Conservation (phyloP, 2,329 filamentous ascomycete genomes). For the Beauveria brongniartii region DNA sequence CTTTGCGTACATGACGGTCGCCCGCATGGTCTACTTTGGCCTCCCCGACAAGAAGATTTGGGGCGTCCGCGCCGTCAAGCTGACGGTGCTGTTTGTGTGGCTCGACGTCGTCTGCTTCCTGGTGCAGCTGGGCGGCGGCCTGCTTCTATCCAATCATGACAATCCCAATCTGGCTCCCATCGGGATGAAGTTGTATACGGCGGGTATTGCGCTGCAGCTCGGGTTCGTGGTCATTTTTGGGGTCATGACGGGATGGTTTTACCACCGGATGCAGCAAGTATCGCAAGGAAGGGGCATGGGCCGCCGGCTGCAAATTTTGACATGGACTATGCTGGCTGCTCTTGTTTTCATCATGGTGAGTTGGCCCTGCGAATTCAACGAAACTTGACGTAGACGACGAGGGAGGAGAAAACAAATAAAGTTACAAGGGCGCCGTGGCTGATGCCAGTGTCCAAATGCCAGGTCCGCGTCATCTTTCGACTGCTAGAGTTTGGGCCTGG, state of each 20-base stretch:
- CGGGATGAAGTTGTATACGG: conserved; percentile 32
- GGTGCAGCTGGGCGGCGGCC: conserved; percentile 33
- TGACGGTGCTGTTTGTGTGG: conserved; percentile 39
- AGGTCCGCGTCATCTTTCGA: conserved; percentile 53
- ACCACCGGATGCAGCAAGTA: conserved; percentile 20
- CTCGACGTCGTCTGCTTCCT: conserved; percentile 40
- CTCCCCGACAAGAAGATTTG: conserved; percentile 30
- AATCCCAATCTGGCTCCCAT: conserved; percentile 20
- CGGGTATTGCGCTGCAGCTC: conserved; percentile 29
- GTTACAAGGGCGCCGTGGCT: neutral
- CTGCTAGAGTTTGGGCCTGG: conserved; percentile 47
- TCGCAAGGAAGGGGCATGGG: conserved; percentile 18
- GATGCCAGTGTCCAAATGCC: conserved; percentile 8
- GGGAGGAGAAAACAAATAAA: no score
- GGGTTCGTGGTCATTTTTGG: conserved; percentile 30
- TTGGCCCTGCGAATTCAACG: neutral
- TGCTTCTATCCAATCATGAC: conserved; percentile 25
- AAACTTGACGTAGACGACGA: no score
- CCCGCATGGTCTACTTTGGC: conserved; percentile 30
- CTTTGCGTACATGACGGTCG: conserved; percentile 37
- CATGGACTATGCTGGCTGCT: conserved; percentile 26
- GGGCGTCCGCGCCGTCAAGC: conserved; percentile 25
- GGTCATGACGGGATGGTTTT: conserved; percentile 28
- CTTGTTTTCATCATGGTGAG: conserved; percentile 29
- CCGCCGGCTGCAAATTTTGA: conserved; percentile 24